Base-by-base conservation (phyloP, 1,284 basidiomycete genomes). In the Trametes pubescens region DNA sequence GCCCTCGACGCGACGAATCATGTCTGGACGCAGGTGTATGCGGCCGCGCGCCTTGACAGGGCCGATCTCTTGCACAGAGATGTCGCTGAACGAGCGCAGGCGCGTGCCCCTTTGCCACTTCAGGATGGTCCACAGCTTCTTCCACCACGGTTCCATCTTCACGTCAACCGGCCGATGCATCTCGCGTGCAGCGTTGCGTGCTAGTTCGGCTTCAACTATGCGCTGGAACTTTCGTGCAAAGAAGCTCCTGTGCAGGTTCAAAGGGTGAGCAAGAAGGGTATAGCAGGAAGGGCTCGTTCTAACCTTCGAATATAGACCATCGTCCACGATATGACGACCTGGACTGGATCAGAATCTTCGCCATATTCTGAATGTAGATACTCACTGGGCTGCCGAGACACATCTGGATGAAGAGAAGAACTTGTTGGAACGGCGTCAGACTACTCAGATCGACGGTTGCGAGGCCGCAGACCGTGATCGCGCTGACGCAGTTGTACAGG, bases 1-100 rank as follows among this genome's bases (percentile, higher is more conserved):
- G 55, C 86, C 87, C 60, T 94, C 90, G 77, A 94, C 86, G 43
- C 94, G 82, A 46, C 89, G 87, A 70, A 97, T 96, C 95, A 96
- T 96, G 65, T 93, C 89, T 37, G 90, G 82, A 46, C 85, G 80
- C n/a, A 96, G 68, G 37, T 70, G 72, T 32, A 67, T 49, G 22
- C 67, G 61, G 10, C 67, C 60, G 14, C 67, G 72, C 21, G 67
- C 62, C 18, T 62, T 57, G 18, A 51, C 51, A 1, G 65, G 51
- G 16, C 57, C 57, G 54, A 66, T 46, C 29, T 65, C 64, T 35
- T 59, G 65, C 43, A 63, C 43, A n/a, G 59, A 62, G 16, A 54
- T 57, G n/a, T 68, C 64, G 32, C 56, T 57, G 34, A 65, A 60
- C 13, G 68, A 65, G 11, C 61, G 57, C 32, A 62, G 24, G 21